Percentiles rank a stretch among this genome's conserved stretches.
Evolutionary conservation across 202 grass and related monocot genomes (phyloP).

Genomic region (Thinopyrum obtusiflorum): DNA sequence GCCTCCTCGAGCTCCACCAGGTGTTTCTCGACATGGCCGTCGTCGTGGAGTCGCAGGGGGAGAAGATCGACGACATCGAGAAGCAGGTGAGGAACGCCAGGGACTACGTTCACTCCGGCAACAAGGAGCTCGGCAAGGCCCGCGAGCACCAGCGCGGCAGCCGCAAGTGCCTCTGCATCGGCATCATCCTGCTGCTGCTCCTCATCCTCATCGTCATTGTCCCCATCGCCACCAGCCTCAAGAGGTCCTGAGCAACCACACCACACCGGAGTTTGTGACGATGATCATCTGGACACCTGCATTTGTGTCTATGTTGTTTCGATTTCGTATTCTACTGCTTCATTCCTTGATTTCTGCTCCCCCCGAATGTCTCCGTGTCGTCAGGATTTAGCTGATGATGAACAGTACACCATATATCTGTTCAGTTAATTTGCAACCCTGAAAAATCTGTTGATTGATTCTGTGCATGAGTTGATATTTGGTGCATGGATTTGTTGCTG

Average conservation of each 20-base stretch:
- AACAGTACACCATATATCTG: conserved; percentile 20
- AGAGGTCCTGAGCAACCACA: conserved; percentile 37
- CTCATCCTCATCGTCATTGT: conserved; percentile 67
- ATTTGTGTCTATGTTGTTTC: conserved; percentile 39
- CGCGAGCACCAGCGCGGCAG: conserved; percentile 69
- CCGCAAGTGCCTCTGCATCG: conserved; percentile 86
- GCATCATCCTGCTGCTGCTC: conserved; percentile 65
- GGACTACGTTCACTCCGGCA: conserved; percentile 67
- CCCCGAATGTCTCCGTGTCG: conserved; percentile 29
- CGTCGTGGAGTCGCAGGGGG: conserved; percentile 84
- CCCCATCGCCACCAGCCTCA: conserved; percentile 70
- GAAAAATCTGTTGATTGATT: background rate
- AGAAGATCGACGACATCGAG: conserved; percentile 77
- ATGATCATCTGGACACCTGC: conserved; percentile 37
- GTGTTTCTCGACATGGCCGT: conserved; percentile 97
- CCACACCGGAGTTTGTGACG: background rate
- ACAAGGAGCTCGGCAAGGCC: conserved; percentile 73
- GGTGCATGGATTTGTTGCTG: background rate
- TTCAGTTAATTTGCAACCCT: conserved; percentile 17
- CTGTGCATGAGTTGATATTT: conserved; percentile 13
- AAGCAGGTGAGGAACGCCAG: conserved; percentile 60
- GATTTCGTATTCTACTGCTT: conserved; percentile 26
- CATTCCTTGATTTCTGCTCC: conserved; percentile 26
- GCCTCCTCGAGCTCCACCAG: conserved; percentile 93
- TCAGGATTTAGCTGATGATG: conserved; percentile 48